Evolutionary conservation across 106 monocot species (phyloP).

Genomic region (Dioscorea alata): DNA sequence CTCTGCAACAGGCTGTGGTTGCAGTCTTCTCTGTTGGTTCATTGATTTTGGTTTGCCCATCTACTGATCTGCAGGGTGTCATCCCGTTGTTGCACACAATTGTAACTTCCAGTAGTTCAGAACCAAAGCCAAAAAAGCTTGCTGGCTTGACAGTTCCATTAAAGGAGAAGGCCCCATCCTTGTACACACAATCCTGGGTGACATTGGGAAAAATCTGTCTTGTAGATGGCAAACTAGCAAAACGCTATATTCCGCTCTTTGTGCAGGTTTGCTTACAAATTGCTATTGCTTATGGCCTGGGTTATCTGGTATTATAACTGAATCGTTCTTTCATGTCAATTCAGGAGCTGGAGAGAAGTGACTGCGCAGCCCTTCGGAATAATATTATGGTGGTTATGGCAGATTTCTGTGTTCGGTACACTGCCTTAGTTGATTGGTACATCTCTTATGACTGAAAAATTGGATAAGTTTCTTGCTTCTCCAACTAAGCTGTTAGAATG

Average conservation of each 20-base stretch:
- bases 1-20: conserved; percentile 42
- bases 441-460: neutral
- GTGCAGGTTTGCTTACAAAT: conserved; percentile 59
- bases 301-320: conserved; percentile 2
- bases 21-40: conserved; percentile 89
- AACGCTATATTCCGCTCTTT: conserved; percentile 89
- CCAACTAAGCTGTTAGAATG: neutral
- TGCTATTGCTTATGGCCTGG: neutral
- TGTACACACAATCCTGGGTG: conserved; percentile 87
- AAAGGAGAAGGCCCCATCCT: conserved; percentile 52
- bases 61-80: conserved; percentile 53
- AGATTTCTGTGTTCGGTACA: conserved; percentile 94
- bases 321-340: conserved; percentile 8
- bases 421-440: conserved; percentile 96
- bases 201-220: conserved; percentile 97
- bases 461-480: neutral
- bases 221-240: conserved; percentile 80
- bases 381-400: conserved; percentile 89
- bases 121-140: conserved; percentile 47
- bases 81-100: conserved; percentile 69
- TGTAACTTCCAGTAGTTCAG: conserved; percentile 59
- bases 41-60: conserved; percentile 61
- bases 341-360: conserved; percentile 93
- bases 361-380: conserved; percentile 75
- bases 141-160: conserved; percentile 33